Percentiles rank a stretch among this genome's conserved stretches.
phyloP scores from a whole-genome alignment of 495 filamentous ascomycete genomes.

The Xylaria curta region DNA sequence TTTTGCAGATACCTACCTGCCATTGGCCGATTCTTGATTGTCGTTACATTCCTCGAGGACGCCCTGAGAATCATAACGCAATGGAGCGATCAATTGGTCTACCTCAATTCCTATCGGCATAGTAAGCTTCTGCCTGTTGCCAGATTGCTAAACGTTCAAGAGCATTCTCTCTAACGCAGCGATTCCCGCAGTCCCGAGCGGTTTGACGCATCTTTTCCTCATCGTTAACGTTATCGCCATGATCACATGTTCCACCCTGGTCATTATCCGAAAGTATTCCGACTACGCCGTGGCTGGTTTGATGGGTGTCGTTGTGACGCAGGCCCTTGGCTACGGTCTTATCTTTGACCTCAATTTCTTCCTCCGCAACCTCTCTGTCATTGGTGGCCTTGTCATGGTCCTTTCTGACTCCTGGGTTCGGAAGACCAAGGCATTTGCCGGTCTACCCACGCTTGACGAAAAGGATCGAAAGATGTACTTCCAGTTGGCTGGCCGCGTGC shows the following conservation, averaged over 20 bases:
- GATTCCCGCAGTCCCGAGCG: constrained; percentile 72
- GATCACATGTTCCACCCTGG: constrained; percentile 77
- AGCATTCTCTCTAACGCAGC: constrained; percentile 30
- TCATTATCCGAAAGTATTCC: constrained; percentile 89
- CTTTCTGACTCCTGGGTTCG: constrained; percentile 97
- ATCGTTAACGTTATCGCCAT: constrained; percentile 90
- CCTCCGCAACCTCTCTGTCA: constrained; percentile 95
- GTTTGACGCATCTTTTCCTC: constrained; percentile 93
- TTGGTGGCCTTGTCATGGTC: constrained; percentile 97
- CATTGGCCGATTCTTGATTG: constrained; percentile 95
- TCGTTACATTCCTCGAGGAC: constrained; percentile 98
- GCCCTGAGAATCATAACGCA: constrained; percentile 95
- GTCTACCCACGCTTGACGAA: constrained; percentile 91
- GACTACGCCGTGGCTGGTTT: constrained; percentile 92
- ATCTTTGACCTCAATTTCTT: constrained; percentile 99
- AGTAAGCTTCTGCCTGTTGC: constrained; percentile 64
- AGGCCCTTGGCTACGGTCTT: constrained; percentile 94
- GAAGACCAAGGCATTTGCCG: constrained; percentile 95
- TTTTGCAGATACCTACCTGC: constrained; percentile 84
- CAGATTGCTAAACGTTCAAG: not conserved
- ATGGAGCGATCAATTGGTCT: constrained; percentile 94
- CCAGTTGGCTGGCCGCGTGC: constrained; percentile 93
- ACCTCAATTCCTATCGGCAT: constrained; percentile 89
- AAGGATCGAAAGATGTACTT: constrained; percentile 99
- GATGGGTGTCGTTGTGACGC: constrained; percentile 89